Evolutionary conservation across 352 stramenopile species (phyloP).

Genomic region (Pythium volutum): DNA sequence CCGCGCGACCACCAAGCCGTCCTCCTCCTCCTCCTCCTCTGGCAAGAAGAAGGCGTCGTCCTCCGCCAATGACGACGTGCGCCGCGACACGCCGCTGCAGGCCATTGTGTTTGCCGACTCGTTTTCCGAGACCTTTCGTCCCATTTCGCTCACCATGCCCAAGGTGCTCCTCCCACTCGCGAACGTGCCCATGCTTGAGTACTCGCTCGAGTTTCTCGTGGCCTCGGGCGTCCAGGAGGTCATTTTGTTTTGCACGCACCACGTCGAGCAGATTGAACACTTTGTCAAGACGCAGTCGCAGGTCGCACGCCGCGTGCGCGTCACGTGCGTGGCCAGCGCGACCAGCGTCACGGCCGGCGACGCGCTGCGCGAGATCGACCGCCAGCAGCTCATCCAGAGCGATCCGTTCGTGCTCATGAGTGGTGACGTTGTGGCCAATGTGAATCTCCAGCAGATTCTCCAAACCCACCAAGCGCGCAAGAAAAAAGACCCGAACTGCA

Average conservation of each 20-base stretch:
- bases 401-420: conserved; percentile 98
- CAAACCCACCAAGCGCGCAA: conserved; percentile 75
- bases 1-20: not conserved
- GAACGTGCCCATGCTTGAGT: conserved; percentile 97
- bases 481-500: conserved; percentile 90
- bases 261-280: conserved; percentile 84
- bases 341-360: conserved; percentile 91
- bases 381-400: conserved; percentile 91
- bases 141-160: conserved; percentile 81
- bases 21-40: not conserved
- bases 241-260: conserved; percentile 91
- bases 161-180: conserved; percentile 96
- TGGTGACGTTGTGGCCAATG: conserved; percentile 96
- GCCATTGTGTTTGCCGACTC: conserved; percentile 96
- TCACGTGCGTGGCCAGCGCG: conserved; percentile 73
- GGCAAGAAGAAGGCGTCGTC: conserved; percentile 8
- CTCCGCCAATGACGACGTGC: conserved; percentile 57
- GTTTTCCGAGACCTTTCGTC: conserved; percentile 93
- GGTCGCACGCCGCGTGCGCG: conserved; percentile 52
- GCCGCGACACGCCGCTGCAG: conserved; percentile 92
- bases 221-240: conserved; percentile 94
- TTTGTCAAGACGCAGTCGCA: conserved; percentile 71
- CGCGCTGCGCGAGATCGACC: conserved; percentile 95
- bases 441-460: conserved; percentile 84
- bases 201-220: conserved; percentile 96